Percentiles rank a stretch among this genome's conserved stretches.
Evolutionary conservation across 768 basidiomycete genomes (phyloP).

Genomic region (Lanmaoa pseudosensibilis): DNA sequence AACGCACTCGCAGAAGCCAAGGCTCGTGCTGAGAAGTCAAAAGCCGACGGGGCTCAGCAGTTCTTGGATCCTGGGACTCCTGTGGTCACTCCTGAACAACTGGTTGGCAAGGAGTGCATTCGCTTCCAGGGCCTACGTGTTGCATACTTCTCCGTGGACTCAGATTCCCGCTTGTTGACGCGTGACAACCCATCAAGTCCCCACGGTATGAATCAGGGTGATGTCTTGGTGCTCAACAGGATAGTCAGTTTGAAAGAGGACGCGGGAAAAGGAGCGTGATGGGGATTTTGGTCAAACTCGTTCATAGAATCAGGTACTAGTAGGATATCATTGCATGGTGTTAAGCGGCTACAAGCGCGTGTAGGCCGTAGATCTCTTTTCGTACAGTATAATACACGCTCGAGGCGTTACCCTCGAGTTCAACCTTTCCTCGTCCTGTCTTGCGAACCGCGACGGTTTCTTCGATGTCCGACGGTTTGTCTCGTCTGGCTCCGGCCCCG

Average conservation of each 20-base stretch:
- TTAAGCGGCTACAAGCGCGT: constrained; percentile 81
- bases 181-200: constrained; percentile 52
- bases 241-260: constrained; percentile 97
- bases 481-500: constrained; percentile 54
- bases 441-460: constrained; percentile 89
- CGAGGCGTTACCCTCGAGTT: constrained; percentile 87
- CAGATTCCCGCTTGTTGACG: constrained; percentile 69
- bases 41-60: constrained; percentile 40
- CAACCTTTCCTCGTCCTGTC: constrained; percentile 78
- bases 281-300: background rate
- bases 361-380: constrained; percentile 84
- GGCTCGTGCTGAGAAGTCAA: constrained; percentile 60
- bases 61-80: constrained; percentile 57
- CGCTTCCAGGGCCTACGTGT: constrained; percentile 96
- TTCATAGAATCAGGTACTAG: background rate
- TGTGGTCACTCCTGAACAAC: constrained; percentile 66
- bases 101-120: constrained; percentile 88
- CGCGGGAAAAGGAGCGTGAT: constrained; percentile 59
- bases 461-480: constrained; percentile 44
- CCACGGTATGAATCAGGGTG: constrained; percentile 59
- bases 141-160: constrained; percentile 93
- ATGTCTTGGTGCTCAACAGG: constrained; percentile 83
- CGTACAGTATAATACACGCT: constrained; percentile 88
- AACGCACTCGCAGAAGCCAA: constrained; percentile 68
- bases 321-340: constrained; percentile 13